Conservation (phyloP, 768 basidiomycete species). For the Mycena rosella region DNA sequence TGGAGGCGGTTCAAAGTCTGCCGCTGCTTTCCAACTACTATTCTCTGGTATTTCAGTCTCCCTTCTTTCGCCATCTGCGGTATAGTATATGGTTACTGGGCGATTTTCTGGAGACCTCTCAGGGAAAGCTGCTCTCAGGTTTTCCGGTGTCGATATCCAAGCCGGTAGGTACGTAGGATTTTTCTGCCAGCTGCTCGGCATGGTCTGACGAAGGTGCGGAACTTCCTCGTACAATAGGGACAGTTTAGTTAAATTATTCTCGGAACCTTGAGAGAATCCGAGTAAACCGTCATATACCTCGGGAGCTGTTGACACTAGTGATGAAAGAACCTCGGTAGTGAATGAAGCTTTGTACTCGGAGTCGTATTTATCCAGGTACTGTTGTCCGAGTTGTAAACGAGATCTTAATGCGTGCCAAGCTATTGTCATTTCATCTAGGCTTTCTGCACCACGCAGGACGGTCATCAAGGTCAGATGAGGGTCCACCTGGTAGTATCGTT, state of each 20-base stretch:
- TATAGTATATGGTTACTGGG: neutral
- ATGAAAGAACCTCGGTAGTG: no score
- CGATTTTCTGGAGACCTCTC: neutral
- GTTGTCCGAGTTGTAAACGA: no score
- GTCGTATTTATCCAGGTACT: no score
- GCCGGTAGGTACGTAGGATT: neutral
- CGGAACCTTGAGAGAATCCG: neutral
- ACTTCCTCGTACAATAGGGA: neutral
- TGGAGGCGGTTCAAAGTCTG: neutral
- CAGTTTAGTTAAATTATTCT: neutral
- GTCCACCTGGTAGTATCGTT: no score
- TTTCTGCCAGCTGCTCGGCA: neutral
- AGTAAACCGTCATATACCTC: neutral
- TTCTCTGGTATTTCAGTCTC: neutral
- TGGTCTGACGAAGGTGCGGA: neutral
- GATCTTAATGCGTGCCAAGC: no score
- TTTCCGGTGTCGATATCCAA: neutral
- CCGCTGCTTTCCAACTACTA: neutral
- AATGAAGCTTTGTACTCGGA: no score
- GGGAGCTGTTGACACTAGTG: neutral
- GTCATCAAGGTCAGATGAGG: no score
- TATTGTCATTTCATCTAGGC: no score
- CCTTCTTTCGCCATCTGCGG: neutral
- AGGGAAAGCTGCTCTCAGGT: neutral
- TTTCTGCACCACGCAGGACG: no score